Evolutionary conservation across 768 basidiomycete genomes (phyloP).

Genomic region (Sporobolomyces roseus): DNA sequence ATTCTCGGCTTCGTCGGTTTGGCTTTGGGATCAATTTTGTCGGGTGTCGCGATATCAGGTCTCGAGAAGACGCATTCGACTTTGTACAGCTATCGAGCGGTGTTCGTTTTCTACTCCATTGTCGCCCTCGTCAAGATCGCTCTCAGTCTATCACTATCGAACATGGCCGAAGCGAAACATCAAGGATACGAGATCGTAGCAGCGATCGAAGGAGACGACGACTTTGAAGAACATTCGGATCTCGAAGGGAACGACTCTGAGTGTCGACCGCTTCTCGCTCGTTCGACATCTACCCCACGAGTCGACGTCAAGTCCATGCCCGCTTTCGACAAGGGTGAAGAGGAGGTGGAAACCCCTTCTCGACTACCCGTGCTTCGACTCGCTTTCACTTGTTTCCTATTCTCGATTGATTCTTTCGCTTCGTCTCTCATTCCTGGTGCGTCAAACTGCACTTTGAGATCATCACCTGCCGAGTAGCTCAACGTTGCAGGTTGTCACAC

Average conservation of each 20-base stretch:
- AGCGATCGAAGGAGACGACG: background rate
- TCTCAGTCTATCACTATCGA: constrained; percentile 7
- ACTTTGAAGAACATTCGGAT: too few species aligned
- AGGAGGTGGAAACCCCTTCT: background rate
- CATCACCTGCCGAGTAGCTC: background rate
- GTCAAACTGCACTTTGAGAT: background rate
- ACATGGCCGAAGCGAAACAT: constrained; percentile 1
- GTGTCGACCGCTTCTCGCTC: constrained; percentile 5
- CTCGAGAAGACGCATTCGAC: background rate
- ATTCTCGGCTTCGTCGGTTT: constrained; percentile 29
- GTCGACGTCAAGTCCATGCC: background rate
- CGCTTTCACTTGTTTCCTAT: constrained; percentile 22
- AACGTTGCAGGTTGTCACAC: background rate
- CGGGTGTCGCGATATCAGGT: background rate
- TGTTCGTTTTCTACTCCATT: constrained; percentile 22
- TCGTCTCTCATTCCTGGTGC: constrained; percentile 29
- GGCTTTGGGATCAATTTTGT: constrained; percentile 12
- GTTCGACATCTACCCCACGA: background rate
- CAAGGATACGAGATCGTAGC: too few species aligned
- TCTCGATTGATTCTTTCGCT: constrained; percentile 29
- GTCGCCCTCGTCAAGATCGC: constrained; percentile 16
- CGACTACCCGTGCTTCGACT: constrained; percentile 21
- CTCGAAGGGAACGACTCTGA: background rate
- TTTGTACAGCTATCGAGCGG: background rate
- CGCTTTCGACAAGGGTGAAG: background rate